phyloP scores from a whole-genome alignment of 805 yeast genomes.

The Lipomyces starkeyi region DNA sequence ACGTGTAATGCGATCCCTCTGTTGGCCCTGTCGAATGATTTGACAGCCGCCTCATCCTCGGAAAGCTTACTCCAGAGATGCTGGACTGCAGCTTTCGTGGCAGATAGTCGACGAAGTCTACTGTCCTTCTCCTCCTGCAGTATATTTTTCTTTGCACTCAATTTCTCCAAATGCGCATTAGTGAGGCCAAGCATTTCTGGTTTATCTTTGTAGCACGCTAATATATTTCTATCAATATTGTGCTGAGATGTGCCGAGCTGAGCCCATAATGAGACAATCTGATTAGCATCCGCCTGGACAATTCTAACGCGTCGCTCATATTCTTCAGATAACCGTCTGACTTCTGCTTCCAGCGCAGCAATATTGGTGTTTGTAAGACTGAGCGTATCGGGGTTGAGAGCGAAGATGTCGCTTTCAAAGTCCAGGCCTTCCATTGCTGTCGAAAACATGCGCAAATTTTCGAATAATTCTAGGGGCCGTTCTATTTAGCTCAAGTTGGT shows the following conservation, averaged over 20 bases:
- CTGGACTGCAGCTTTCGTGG: slow-evolving; percentile 51
- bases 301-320: slow-evolving; percentile 33
- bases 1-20: slow-evolving; percentile 39
- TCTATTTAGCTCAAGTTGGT: background rate
- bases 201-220: slow-evolving; percentile 34
- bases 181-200: slow-evolving; percentile 42
- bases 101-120: slow-evolving; percentile 43
- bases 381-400: slow-evolving; percentile 32
- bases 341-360: slow-evolving; percentile 40
- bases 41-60: slow-evolving; percentile 53
- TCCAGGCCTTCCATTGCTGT: slow-evolving; percentile 39
- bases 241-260: slow-evolving; percentile 45
- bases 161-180: slow-evolving; percentile 43
- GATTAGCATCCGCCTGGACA: slow-evolving; percentile 39
- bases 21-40: slow-evolving; percentile 52
- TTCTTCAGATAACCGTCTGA: slow-evolving; percentile 40
- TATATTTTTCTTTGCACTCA: slow-evolving; percentile 36
- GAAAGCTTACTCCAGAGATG: slow-evolving; percentile 63
- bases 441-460: slow-evolving; percentile 33
- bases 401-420: slow-evolving; percentile 32
- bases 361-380: slow-evolving; percentile 41
- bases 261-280: slow-evolving; percentile 44
- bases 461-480: slow-evolving; percentile 25
- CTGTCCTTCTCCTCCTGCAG: slow-evolving; percentile 50
- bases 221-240: slow-evolving; percentile 41